These are phyloP conservation scores for Penicillium chermesinum DNA, from an alignment of 495 filamentous ascomycete species.

Conservation along the genomic window DNA sequence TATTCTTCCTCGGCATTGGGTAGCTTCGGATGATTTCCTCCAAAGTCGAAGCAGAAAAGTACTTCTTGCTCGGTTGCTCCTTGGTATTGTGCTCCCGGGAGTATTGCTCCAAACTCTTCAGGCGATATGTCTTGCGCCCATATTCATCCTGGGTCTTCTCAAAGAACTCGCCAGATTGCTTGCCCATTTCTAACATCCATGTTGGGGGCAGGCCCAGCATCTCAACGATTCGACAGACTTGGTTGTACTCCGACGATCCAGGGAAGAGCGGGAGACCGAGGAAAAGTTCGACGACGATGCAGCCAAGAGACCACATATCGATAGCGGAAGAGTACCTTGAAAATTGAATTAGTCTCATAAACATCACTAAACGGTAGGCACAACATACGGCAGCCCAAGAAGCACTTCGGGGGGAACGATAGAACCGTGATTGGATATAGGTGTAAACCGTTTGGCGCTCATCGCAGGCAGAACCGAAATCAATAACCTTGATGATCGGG, in stretches of 20 bases:
- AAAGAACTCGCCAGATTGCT: slow-evolving; percentile 96
- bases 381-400: slow-evolving; percentile 72
- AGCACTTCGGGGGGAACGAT: slow-evolving; percentile 95
- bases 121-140: slow-evolving; percentile 78
- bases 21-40: slow-evolving; percentile 97
- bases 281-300: slow-evolving; percentile 98
- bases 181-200: slow-evolving; percentile 99
- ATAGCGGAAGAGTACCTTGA: slow-evolving; percentile 92
- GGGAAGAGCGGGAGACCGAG: slow-evolving; percentile 93
- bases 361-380: not conserved
- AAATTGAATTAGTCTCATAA: slow-evolving; percentile 1
- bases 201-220: slow-evolving; percentile 96
- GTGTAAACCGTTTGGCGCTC: slow-evolving; percentile 99
- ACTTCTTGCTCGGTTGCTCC: slow-evolving; percentile 99
- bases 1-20: slow-evolving; percentile 97
- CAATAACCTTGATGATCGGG: slow-evolving; percentile 99
- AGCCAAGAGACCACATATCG: slow-evolving; percentile 99
- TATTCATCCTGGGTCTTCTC: slow-evolving; percentile 92
- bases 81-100: slow-evolving; percentile 91
- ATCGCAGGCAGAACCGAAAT: slow-evolving; percentile 98
- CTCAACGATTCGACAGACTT: slow-evolving; percentile 93
- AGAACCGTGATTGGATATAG: slow-evolving; percentile 98
- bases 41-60: slow-evolving; percentile 88
- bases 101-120: slow-evolving; percentile 97
- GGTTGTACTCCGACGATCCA: slow-evolving; percentile 98